phyloP scores from a whole-genome alignment of 2,329 filamentous ascomycete species.

The Colletotrichum sp. region DNA sequence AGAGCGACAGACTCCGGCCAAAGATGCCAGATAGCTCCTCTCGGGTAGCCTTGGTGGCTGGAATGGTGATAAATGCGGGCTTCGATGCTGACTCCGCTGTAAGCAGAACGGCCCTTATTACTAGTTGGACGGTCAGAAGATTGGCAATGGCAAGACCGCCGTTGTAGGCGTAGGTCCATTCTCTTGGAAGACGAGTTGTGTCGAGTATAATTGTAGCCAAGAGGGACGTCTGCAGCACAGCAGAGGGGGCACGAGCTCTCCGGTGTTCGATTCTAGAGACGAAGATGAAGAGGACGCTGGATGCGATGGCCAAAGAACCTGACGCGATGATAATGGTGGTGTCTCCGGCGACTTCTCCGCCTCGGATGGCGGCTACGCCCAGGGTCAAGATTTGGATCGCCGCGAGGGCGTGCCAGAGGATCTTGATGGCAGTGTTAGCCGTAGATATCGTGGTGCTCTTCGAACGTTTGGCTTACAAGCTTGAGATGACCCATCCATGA shows the following conservation, averaged over 20 bases:
- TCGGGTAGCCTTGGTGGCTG: not conserved
- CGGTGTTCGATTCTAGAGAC: not conserved
- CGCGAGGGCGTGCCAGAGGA: not conserved
- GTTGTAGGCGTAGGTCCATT: not conserved
- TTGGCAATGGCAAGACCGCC: too few species aligned
- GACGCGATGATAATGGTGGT: not conserved
- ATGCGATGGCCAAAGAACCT: not conserved
- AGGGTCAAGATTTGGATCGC: not conserved
- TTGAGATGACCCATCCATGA: not conserved
- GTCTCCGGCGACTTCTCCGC: not conserved
- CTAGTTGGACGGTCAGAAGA: not conserved
- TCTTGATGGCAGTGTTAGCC: not conserved
- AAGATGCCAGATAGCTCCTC: slow-evolving; percentile 1
- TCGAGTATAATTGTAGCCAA: not conserved
- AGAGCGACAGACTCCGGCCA: not conserved
- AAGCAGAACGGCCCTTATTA: not conserved
- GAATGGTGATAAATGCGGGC: not conserved
- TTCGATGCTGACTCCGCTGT: not conserved
- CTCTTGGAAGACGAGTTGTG: not conserved
- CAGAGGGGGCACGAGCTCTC: not conserved
- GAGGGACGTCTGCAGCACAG: not conserved
- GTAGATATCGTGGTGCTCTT: not conserved
- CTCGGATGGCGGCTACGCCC: not conserved
- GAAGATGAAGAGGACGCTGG: not conserved
- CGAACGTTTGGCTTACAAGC: not conserved